Evolutionary conservation across 768 basidiomycete species (phyloP).

Genomic region (Mycena albidolilacea): DNA sequence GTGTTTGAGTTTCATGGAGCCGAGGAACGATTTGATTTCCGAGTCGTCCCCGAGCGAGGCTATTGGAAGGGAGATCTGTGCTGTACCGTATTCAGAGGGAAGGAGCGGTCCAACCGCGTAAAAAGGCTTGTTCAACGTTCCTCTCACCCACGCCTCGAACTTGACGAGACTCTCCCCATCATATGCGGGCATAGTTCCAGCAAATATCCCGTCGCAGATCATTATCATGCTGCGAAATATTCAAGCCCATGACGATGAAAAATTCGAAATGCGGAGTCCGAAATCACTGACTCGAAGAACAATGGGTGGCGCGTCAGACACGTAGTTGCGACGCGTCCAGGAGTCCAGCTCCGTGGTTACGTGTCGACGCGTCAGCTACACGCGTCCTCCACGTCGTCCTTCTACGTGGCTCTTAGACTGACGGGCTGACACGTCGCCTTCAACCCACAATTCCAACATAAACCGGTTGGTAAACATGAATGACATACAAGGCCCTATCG

Average conservation of each 20-base stretch:
- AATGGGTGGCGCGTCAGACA: no score
- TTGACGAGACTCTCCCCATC: constrained; percentile 10
- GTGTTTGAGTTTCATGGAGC: neutral
- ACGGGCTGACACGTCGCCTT: no score
- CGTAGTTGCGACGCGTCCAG: no score
- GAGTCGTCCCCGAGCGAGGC: neutral
- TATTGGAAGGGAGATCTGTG: neutral
- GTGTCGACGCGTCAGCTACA: no score
- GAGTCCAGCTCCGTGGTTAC: no score
- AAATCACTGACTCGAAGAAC: no score
- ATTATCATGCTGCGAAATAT: constrained; percentile 8
- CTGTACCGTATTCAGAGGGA: neutral
- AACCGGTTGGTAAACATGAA: no score
- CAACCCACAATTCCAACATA: no score
- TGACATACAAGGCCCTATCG: no score
- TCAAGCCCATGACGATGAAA: neutral
- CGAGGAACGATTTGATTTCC: constrained; percentile 10
- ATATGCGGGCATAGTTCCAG: neutral
- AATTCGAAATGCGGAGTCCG: no score
- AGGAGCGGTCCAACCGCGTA: constrained; percentile 19
- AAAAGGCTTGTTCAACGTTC: neutral
- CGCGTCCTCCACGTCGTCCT: no score
- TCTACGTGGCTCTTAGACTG: no score
- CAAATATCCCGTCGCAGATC: constrained; percentile 16
- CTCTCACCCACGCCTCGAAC: neutral